A percentile compares a stretch with the other conserved stretches of the same genome.
Conservation (phyloP, 139 green algal species). For the Chlamydomonas sp. region DNA sequence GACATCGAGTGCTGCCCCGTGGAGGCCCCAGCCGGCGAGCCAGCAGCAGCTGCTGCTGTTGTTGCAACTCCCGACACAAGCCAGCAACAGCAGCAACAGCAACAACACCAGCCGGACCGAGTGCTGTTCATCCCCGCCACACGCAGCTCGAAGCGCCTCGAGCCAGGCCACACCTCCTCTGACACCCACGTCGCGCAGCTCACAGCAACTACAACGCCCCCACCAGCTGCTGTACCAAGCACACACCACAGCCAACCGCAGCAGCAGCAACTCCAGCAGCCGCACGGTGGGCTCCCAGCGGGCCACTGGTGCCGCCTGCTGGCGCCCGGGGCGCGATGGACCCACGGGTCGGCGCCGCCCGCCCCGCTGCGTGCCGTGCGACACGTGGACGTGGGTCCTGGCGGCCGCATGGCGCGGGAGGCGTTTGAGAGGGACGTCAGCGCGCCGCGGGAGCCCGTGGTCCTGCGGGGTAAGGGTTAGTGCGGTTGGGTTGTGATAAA, state of each 20-base stretch:
- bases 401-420: not conserved
- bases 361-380: not conserved
- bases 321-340: too few species aligned
- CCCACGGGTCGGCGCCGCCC: not conserved
- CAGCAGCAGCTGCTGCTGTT: not conserved
- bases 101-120: not conserved
- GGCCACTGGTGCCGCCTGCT: too few species aligned
- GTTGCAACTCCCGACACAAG: not conserved
- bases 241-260: too few species aligned
- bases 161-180: too few species aligned
- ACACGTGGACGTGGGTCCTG: not conserved
- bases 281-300: too few species aligned
- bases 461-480: slow-evolving; percentile 37
- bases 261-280: too few species aligned
- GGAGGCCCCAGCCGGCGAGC: not conserved
- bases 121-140: too few species aligned
- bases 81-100: not conserved
- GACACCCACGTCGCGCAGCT: too few species aligned
- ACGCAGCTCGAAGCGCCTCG: too few species aligned
- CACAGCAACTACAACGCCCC: too few species aligned
- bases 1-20: slow-evolving; percentile 63
- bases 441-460: slow-evolving; percentile 25
- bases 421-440: slow-evolving; percentile 40
- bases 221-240: too few species aligned
- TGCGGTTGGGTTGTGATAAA: not conserved